These are phyloP conservation scores for Zasmidium cellare DNA, from an alignment of 2,329 filamentous ascomycete species.

Conservation along the genomic window DNA sequence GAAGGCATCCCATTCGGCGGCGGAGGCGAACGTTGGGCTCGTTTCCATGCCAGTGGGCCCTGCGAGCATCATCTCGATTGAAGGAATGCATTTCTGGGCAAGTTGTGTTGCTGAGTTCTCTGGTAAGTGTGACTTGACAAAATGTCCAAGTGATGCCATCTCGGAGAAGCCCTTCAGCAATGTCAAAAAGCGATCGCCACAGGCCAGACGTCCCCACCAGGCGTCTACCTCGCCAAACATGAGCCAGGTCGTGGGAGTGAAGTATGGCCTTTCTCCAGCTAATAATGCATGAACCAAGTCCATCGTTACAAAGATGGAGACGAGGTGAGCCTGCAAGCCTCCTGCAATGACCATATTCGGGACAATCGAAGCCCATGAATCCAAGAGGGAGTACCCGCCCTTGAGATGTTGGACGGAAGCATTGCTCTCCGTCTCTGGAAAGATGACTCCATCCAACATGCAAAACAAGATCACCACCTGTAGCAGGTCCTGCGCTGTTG, in stretches of 20 bases:
- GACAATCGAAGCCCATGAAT: constrained; percentile 2
- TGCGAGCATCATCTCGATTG: background rate
- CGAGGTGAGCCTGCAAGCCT: constrained; percentile 14
- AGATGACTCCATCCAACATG: constrained; percentile 9
- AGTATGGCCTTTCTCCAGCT: too few species aligned
- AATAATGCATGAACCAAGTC: constrained; percentile 15
- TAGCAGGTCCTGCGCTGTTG: constrained; percentile 3
- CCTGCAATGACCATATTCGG: constrained; percentile 11
- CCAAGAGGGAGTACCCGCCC: constrained; percentile 7
- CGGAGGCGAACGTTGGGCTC: background rate
- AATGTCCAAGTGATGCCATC: constrained; percentile 10
- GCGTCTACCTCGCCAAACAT: constrained; percentile 13
- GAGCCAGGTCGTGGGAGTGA: too few species aligned
- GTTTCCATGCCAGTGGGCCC: background rate
- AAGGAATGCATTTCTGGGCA: too few species aligned
- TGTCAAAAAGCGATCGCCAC: constrained; percentile 7
- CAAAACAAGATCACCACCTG: constrained; percentile 10
- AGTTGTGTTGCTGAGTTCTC: background rate
- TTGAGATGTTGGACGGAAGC: constrained; percentile 6
- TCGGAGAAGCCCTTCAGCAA: constrained; percentile 9
- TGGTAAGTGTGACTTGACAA: constrained; percentile 8
- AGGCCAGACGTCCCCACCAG: constrained; percentile 15
- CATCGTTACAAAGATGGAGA: constrained; percentile 17
- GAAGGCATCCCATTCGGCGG: background rate
- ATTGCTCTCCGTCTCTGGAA: constrained; percentile 2